Percentiles rank a stretch among this genome's conserved stretches.
Conservation (phyloP, 805 yeast species). For the Deakozyma indianensis region DNA sequence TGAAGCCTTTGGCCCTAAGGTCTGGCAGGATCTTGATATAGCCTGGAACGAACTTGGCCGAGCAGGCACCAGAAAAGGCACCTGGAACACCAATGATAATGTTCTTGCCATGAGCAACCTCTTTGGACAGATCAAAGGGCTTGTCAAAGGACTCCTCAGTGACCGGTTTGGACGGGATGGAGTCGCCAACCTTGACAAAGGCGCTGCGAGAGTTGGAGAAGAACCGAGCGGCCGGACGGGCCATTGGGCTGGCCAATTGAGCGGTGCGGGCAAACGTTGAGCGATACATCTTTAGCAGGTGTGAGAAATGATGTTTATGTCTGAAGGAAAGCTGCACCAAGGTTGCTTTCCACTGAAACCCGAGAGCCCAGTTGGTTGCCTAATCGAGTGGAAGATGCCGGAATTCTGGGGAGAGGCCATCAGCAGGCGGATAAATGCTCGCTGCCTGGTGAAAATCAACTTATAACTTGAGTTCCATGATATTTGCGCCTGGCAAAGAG, state of each 20-base stretch:
- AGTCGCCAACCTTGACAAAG: slow-evolving; percentile 42
- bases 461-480: too few species aligned
- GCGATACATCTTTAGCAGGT: too few species aligned
- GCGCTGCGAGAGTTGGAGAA: slow-evolving; percentile 10
- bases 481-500: too few species aligned
- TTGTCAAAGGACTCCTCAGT: slow-evolving; percentile 54
- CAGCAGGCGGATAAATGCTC: too few species aligned
- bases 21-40: slow-evolving; percentile 37
- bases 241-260: slow-evolving; percentile 1
- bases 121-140: slow-evolving; percentile 38
- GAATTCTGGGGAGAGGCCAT: too few species aligned
- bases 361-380: too few species aligned
- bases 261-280: not conserved
- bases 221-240: slow-evolving; percentile 11
- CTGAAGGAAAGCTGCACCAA: not conserved
- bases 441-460: too few species aligned
- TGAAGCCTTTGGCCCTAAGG: slow-evolving; percentile 53
- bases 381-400: too few species aligned
- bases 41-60: slow-evolving; percentile 63
- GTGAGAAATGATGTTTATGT: too few species aligned
- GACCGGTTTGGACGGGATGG: slow-evolving; percentile 42
- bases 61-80: slow-evolving; percentile 72
- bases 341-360: not conserved
- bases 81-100: slow-evolving; percentile 54
- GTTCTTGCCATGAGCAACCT: slow-evolving; percentile 32